Base-by-base conservation (phyloP, 1,284 basidiomycete genomes). In the Sutorius eximius region DNA sequence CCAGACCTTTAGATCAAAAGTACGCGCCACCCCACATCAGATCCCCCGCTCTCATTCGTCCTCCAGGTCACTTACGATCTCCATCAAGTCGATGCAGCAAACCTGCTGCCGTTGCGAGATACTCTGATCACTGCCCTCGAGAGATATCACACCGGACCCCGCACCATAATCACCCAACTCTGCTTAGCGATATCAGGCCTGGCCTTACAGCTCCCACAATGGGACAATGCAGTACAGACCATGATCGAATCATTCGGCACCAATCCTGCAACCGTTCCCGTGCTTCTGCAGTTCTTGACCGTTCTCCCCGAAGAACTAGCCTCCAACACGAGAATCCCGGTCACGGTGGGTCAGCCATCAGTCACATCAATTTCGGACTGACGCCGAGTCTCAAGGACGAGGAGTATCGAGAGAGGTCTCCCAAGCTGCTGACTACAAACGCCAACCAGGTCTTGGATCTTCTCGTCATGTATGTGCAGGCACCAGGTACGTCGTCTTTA, bases 1-100 rank as follows among this genome's bases (percentile, higher is more conserved):
- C 0, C 97, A 99, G 74, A 99, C 97, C 0, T 93, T 99, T 71
- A 82, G 96, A 66, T 82, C 90, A 56, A 99, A 99, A 82, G 95
- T 93, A 58, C 75, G 58, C 37, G 56, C 53, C 34, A 51, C 47
- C 45, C 12, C 5, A 4, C 49, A 30, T 45, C 48, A 22, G 12
- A 44, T 24, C 52, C 56, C 34, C 40, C 45, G 36, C 56, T 38
- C 60, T 59, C 46, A 61, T 47, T 37, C 70, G 71, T 59, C 52
- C 45, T 48, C 54, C 65, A 98, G 95, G 93, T 98, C 64, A 93
- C 89, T 9, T 99, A 95, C 73, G 97, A 99, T 80, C 85, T 99
- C 45, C 75, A 89, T 52, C 93, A 98, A 81, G 86, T 99, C 38
- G 85, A 91, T 59, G 68, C 77, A 12, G 76, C 82, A 45, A 84